Evolutionary conservation across 2,329 filamentous ascomycete species (phyloP).

Genomic region (Curvularia sp.): DNA sequence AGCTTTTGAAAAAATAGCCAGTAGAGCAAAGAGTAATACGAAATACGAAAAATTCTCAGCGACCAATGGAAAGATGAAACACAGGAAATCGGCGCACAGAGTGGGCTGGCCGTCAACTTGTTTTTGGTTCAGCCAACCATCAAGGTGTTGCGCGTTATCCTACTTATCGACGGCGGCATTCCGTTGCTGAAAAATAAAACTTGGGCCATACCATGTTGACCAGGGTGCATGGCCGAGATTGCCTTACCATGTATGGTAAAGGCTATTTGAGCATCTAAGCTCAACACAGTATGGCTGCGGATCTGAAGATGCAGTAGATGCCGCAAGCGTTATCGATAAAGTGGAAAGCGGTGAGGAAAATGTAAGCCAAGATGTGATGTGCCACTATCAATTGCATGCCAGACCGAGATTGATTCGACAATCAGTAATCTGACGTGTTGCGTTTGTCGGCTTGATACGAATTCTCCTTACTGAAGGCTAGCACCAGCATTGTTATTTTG

Average conservation of each 20-base stretch:
- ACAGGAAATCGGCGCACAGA: background rate
- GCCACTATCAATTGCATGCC: background rate
- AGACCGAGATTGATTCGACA: background rate
- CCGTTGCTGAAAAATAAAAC: slow-evolving; percentile 20
- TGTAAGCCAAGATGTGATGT: slow-evolving; percentile 8
- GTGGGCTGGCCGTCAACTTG: slow-evolving; percentile 17
- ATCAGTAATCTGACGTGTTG: background rate
- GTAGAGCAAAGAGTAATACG: background rate
- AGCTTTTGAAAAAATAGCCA: background rate
- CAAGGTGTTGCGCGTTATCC: slow-evolving; percentile 21
- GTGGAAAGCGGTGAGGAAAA: slow-evolving; percentile 17
- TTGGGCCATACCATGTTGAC: slow-evolving; percentile 29
- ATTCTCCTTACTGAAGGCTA: background rate
- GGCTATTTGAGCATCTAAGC: slow-evolving; percentile 9
- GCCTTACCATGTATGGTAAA: slow-evolving; percentile 17
- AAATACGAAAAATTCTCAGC: background rate
- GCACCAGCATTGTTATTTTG: background rate
- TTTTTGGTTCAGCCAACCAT: slow-evolving; percentile 20
- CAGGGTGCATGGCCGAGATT: slow-evolving; percentile 24
- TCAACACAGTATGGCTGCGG: slow-evolving; percentile 8
- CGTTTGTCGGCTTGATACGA: background rate
- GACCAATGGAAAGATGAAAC: background rate
- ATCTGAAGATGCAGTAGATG: slow-evolving; percentile 24
- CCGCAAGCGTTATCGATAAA: slow-evolving; percentile 21
- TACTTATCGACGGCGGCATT: slow-evolving; percentile 20